phyloP scores from a whole-genome alignment of 179 eudicot species.

The Silene coronaria region DNA sequence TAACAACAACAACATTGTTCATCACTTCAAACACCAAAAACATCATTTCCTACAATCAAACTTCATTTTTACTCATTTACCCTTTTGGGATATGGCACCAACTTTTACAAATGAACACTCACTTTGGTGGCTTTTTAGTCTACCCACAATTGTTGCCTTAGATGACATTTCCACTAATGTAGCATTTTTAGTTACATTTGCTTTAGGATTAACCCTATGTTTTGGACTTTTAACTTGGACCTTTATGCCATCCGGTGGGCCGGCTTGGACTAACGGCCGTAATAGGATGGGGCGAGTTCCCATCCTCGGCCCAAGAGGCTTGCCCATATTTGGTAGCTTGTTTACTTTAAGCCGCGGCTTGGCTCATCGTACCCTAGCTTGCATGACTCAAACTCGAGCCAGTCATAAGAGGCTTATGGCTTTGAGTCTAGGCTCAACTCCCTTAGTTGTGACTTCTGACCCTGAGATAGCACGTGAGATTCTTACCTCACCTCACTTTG shows the following conservation, averaged over 20 bases:
- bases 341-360: conserved; percentile 23
- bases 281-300: conserved; percentile 24
- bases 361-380: conserved; percentile 50
- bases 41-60: not conserved
- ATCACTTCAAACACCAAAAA: not conserved
- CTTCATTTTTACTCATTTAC: not conserved
- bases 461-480: conserved; percentile 42
- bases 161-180: conserved; percentile 11
- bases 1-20: not conserved
- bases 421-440: conserved; percentile 49
- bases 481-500: conserved; percentile 45
- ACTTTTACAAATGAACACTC: conserved; percentile 15
- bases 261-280: conserved; percentile 26
- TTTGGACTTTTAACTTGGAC: conserved; percentile 20
- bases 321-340: conserved; percentile 24
- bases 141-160: conserved; percentile 12
- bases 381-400: conserved; percentile 30
- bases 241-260: conserved; percentile 21
- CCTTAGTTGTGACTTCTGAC: conserved; percentile 43
- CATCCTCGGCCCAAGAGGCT: conserved; percentile 26
- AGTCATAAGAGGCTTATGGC: conserved; percentile 44
- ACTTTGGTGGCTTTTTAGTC: conserved; percentile 18
- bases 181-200: not conserved
- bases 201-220: not conserved
- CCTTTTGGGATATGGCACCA: conserved; percentile 1